Conservation (phyloP, 805 yeast genomes). For the Lipomyces orientalis region DNA sequence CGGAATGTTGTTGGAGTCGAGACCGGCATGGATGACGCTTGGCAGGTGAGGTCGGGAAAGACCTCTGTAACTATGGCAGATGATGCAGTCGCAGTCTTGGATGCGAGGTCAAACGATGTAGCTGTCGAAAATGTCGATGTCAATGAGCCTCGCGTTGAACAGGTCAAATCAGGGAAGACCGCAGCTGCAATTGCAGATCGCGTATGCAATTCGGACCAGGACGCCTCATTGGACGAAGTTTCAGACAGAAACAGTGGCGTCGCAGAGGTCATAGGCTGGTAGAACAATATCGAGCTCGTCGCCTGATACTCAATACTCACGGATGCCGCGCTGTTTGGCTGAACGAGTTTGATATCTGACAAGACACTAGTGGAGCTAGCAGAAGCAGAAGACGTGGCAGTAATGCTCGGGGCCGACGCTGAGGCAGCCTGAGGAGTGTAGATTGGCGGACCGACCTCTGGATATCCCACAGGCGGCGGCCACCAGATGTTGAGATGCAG, state of each 20-base stretch:
- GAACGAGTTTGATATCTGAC: neutral
- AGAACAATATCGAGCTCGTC: neutral
- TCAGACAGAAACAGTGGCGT: neutral
- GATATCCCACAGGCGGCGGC: constrained; percentile 4
- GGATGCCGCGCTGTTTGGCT: neutral
- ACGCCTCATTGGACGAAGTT: neutral
- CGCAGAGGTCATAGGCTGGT: neutral
- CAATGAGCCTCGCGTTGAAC: neutral
- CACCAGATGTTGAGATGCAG: constrained; percentile 16
- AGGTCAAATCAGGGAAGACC: constrained; percentile 3
- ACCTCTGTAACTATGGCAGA: neutral
- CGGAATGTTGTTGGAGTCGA: neutral
- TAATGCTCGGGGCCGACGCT: neutral
- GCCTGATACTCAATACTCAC: neutral
- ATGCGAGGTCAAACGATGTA: neutral
- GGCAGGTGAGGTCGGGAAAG: neutral
- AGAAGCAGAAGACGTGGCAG: neutral
- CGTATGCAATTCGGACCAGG: neutral
- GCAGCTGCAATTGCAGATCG: neutral
- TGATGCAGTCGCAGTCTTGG: neutral
- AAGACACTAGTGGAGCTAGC: neutral
- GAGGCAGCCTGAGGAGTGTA: neutral
- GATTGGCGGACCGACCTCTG: constrained; percentile 1
- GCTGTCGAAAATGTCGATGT: neutral
- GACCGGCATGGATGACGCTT: neutral